A percentile compares a stretch with the other conserved stretches of the same genome.
Evolutionary conservation across 2,329 filamentous ascomycete genomes (phyloP).

Genomic region (Hypomyces rosellus): DNA sequence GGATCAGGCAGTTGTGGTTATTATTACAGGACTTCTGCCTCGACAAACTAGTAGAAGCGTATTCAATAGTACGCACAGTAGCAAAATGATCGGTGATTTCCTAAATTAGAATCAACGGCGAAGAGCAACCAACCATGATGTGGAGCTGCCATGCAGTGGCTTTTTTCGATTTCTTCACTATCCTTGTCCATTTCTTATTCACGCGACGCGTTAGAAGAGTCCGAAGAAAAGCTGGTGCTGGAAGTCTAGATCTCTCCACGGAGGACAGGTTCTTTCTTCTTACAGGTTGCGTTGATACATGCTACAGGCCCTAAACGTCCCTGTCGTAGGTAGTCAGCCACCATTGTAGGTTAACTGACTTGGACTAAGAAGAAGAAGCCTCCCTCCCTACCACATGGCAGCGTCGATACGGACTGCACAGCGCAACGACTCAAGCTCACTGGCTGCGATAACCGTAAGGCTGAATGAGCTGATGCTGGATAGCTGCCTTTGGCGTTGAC

Average conservation of each 20-base stretch:
- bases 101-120: conserved; percentile 6
- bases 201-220: background rate
- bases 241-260: no score
- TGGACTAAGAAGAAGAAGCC: background rate
- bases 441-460: background rate
- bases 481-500: background rate
- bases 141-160: background rate
- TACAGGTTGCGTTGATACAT: no score
- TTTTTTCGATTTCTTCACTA: background rate
- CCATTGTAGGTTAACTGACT: no score
- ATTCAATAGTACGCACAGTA: conserved; percentile 5
- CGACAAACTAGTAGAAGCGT: conserved; percentile 1
- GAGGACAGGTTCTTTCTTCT: no score
- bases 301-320: no score
- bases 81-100: conserved; percentile 8
- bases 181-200: no score
- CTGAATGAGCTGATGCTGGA: background rate
- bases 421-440: background rate
- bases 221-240: no score
- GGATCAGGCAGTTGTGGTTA: no score
- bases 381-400: background rate
- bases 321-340: no score
- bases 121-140: background rate
- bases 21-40: background rate
- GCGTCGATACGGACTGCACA: background rate